A percentile compares a stretch with the other conserved stretches of the same genome.
phyloP scores from a whole-genome alignment of 139 green algal genomes.

The Haematococcus lacustris region DNA sequence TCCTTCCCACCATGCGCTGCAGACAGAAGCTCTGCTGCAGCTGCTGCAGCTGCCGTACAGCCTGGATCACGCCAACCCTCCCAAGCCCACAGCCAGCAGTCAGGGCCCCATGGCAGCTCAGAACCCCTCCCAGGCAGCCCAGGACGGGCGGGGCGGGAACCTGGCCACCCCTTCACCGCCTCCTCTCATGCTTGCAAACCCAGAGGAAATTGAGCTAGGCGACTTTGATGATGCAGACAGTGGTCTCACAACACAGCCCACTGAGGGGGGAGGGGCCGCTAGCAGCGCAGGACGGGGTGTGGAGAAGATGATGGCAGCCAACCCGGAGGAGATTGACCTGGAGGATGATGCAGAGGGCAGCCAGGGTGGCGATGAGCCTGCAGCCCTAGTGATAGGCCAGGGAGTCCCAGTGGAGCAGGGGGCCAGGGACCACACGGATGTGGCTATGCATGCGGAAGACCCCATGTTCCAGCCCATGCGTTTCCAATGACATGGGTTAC shows the following conservation, averaged over 20 bases:
- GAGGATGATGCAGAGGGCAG: slow-evolving; percentile 35
- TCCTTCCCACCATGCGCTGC: no score
- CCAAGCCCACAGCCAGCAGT: background rate
- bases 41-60: slow-evolving; percentile 63
- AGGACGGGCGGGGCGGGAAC: background rate
- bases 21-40: slow-evolving; percentile 59
- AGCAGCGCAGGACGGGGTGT: background rate
- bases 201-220: slow-evolving; percentile 61
- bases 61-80: slow-evolving; percentile 16
- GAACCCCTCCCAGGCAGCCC: background rate
- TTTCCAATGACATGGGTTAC: no score
- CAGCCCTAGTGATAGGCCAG: background rate
- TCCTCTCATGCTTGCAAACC: slow-evolving; percentile 31
- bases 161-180: background rate
- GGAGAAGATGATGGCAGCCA: no score
- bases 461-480: slow-evolving; percentile 22
- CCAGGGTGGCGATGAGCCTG: slow-evolving; percentile 1
- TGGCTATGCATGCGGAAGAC: slow-evolving; percentile 14
- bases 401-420: background rate
- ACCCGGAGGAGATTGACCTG: slow-evolving; percentile 70
- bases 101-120: background rate
- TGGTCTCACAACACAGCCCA: no score
- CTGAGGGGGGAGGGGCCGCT: background rate
- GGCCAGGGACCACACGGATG: background rate
- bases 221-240: background rate